phyloP scores from a whole-genome alignment of 2,329 filamentous ascomycete genomes.

The Fusarium sp. region DNA sequence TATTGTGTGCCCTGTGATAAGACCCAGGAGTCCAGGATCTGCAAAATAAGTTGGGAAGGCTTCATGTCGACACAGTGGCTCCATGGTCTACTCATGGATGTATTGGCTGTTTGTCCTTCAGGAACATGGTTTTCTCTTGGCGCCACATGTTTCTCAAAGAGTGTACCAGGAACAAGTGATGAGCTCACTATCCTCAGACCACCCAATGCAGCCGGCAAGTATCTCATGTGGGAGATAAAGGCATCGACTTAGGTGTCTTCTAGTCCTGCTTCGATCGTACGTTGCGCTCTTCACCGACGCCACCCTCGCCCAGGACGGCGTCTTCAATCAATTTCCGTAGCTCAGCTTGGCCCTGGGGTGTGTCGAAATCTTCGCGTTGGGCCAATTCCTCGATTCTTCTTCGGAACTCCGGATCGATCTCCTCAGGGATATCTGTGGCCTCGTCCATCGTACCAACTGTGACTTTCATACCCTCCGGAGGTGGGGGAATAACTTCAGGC shows the following conservation, averaged over 20 bases:
- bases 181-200: slow-evolving; percentile 68
- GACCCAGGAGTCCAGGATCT: slow-evolving; percentile 52
- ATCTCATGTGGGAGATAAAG: slow-evolving; percentile 70
- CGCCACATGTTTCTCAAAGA: slow-evolving; percentile 63
- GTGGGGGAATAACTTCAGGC: slow-evolving; percentile 64
- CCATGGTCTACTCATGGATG: slow-evolving; percentile 59
- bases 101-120: slow-evolving; percentile 57
- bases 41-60: slow-evolving; percentile 69
- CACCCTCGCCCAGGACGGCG: slow-evolving; percentile 76
- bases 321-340: slow-evolving; percentile 84
- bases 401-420: slow-evolving; percentile 84
- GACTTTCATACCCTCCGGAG: slow-evolving; percentile 82
- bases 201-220: slow-evolving; percentile 62
- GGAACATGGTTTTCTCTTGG: slow-evolving; percentile 67
- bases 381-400: slow-evolving; percentile 91
- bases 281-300: slow-evolving; percentile 71
- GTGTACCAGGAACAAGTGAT: slow-evolving; percentile 56
- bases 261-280: slow-evolving; percentile 71
- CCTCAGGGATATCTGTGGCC: slow-evolving; percentile 67
- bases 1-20: slow-evolving; percentile 67
- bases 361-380: slow-evolving; percentile 83
- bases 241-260: slow-evolving; percentile 54
- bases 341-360: slow-evolving; percentile 81
- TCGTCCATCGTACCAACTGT: slow-evolving; percentile 80
- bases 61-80: slow-evolving; percentile 67